phyloP scores from a whole-genome alignment of 1,284 basidiomycete genomes.

The Irpex sp. region DNA sequence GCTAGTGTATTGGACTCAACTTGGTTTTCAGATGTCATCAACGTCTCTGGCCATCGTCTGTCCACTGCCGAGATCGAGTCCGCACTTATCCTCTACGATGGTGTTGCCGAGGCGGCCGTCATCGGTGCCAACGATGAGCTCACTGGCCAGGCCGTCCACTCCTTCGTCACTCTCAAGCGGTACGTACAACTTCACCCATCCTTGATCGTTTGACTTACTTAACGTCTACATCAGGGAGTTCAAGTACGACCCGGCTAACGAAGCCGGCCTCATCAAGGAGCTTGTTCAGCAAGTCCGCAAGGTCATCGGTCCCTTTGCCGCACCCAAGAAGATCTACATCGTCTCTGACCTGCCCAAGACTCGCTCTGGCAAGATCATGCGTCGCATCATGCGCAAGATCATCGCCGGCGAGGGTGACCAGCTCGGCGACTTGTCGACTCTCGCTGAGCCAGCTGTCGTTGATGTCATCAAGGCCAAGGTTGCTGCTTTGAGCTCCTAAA shows the following conservation, averaged over 20 bases:
- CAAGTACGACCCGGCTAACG: conserved; percentile 65
- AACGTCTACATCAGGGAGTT: conserved; percentile 61
- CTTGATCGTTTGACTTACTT: neutral
- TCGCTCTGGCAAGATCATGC: conserved; percentile 96
- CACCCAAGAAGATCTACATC: conserved; percentile 90
- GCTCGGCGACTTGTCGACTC: conserved; percentile 88
- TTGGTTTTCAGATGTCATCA: conserved; percentile 70
- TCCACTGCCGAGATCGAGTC: conserved; percentile 98
- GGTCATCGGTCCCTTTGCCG: conserved; percentile 93
- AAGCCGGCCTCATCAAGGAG: conserved; percentile 79
- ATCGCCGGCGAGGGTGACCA: conserved; percentile 91
- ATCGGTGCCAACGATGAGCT: conserved; percentile 88
- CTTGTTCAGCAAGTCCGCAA: conserved; percentile 95
- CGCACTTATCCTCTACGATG: conserved; percentile 90
- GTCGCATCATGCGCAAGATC: conserved; percentile 93
- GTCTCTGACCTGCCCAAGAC: conserved; percentile 94
- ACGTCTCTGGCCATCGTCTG: conserved; percentile 94
- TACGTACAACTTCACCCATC: conserved; percentile 8
- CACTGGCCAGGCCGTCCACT: conserved; percentile 84
- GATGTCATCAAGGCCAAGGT: conserved; percentile 81
- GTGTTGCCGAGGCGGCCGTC: conserved; percentile 90
- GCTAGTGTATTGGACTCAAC: neutral
- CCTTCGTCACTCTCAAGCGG: conserved; percentile 74
- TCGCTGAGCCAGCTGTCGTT: conserved; percentile 84
- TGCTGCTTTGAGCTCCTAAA: conserved; percentile 24